Percentiles rank a stretch among this genome's conserved stretches.
phyloP scores from a whole-genome alignment of 1,284 basidiomycete genomes.

The Apiotrichum brassicae region DNA sequence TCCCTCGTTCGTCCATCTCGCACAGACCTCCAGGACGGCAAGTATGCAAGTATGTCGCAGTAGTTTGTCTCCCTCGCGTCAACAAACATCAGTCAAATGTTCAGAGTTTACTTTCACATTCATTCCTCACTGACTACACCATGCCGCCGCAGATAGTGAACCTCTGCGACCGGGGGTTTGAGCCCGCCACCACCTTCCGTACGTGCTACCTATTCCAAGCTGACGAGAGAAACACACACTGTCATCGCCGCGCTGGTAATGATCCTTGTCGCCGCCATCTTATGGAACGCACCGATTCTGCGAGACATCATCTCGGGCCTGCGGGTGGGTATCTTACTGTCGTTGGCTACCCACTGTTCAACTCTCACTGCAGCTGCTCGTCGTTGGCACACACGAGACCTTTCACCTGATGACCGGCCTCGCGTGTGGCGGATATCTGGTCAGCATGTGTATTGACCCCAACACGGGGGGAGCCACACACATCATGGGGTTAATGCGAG shows the following conservation, averaged over 20 bases:
- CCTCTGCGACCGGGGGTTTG: neutral
- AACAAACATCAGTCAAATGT: no score
- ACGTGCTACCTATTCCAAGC: neutral
- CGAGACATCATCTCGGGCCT: constrained; percentile 38
- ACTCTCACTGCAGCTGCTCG: constrained; percentile 41
- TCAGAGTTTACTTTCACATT: neutral
- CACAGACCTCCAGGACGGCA: no score
- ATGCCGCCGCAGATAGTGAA: constrained; percentile 41
- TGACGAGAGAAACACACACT: constrained; percentile 38
- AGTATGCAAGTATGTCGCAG: no score
- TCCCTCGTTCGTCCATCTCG: no score
- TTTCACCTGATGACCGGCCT: constrained; percentile 41
- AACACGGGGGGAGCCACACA: constrained; percentile 44
- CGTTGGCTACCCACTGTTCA: neutral
- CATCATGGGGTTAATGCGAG: constrained; percentile 38
- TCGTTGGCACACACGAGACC: constrained; percentile 42
- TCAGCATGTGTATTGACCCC: constrained; percentile 44
- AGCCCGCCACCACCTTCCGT: constrained; percentile 5
- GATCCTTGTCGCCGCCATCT: constrained; percentile 35
- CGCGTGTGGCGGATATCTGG: constrained; percentile 41
- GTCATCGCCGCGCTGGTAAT: constrained; percentile 44
- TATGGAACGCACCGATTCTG: constrained; percentile 43
- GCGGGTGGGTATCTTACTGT: constrained; percentile 36
- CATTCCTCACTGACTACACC: constrained; percentile 9
- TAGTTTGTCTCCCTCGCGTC: no score